Evolutionary conservation across 306 rosid species (phyloP).

Genomic region (Medicago truncatula): MtrunA17r5.0-ANR NC_053045.1:39913001-39913500

Average conservation of each 20-base stretch:
- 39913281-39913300: not conserved
- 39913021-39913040: constrained; percentile 25
- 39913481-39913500: no score
- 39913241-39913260: not conserved
- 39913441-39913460: no score
- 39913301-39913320: not conserved
- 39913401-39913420: no score
- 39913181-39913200: not conserved
- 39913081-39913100: constrained; percentile 22
- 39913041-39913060: constrained; percentile 11
- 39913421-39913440: no score
- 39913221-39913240: not conserved
- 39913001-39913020: constrained; percentile 19
- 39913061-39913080: constrained; percentile 36
- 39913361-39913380: no score
- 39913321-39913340: not conserved
- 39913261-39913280: not conserved
- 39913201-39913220: not conserved
- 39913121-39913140: not conserved
- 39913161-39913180: not conserved
- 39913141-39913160: not conserved
- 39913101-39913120: constrained; percentile 7
- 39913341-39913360: no score
- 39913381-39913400: no score
- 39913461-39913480: no score